phyloP scores from a whole-genome alignment of 371 early-diverging fungal genomes.

The Batrachochytrium dendrobatidis region DNA sequence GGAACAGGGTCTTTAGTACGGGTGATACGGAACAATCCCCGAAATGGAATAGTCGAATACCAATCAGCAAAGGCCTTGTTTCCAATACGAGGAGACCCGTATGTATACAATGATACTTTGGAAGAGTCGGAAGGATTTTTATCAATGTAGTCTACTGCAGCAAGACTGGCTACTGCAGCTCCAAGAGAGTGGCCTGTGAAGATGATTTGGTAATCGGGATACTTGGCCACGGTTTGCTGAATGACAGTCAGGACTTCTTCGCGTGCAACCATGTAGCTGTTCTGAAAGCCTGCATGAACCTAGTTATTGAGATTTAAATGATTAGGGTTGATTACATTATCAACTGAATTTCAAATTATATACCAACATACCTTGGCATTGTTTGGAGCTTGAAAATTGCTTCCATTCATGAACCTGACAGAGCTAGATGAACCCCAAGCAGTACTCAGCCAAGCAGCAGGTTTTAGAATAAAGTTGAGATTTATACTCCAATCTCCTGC shows the following conservation, averaged over 20 bases:
- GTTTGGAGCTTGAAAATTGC: too few relatives aligned
- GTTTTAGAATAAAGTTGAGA: too few relatives aligned
- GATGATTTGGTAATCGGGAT: conserved; percentile 17
- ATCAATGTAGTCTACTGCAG: conserved; percentile 19
- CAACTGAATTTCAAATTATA: too few relatives aligned
- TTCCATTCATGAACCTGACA: too few relatives aligned
- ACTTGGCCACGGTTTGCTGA: conserved; percentile 10
- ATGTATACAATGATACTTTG: conserved; percentile 14
- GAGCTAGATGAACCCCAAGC: too few relatives aligned
- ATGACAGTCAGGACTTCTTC: conserved; percentile 11
- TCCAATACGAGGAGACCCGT: conserved; percentile 31
- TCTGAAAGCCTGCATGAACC: conserved; percentile 30
- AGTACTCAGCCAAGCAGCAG: too few relatives aligned
- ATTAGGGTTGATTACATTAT: too few relatives aligned
- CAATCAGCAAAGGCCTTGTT: conserved; percentile 24
- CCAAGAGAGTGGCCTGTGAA: conserved; percentile 37
- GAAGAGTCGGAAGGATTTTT: conserved; percentile 8
- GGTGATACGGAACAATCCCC: background rate
- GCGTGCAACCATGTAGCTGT: conserved; percentile 12
- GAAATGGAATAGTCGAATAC: conserved; percentile 13
- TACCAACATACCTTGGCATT: too few relatives aligned
- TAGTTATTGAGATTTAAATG: too few relatives aligned
- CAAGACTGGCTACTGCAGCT: conserved; percentile 25
- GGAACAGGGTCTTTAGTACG: background rate
- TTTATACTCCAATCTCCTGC: too few relatives aligned